Evolutionary conservation across 2,329 filamentous ascomycete genomes (phyloP).

Genomic region (Proliferodiscus dingleyae): DNA sequence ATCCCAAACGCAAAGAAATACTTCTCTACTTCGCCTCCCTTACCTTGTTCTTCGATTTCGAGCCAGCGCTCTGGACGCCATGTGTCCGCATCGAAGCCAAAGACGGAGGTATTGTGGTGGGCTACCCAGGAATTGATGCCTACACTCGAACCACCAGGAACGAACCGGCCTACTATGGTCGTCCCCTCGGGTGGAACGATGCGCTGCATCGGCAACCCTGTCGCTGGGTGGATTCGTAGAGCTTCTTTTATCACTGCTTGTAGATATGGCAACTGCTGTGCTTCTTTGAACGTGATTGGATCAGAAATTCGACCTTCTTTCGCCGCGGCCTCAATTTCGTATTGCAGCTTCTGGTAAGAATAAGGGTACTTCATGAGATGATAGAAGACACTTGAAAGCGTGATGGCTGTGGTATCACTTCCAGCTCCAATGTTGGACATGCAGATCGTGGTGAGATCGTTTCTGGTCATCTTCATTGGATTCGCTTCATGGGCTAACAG

Average conservation of each 20-base stretch:
- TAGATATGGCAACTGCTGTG: conserved; percentile 44
- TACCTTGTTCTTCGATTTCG: conserved; percentile 26
- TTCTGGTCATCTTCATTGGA: conserved; percentile 31
- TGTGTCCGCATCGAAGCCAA: conserved; percentile 36
- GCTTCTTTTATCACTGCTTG: conserved; percentile 51
- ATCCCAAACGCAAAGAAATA: conserved; percentile 33
- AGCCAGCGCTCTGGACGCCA: conserved; percentile 46
- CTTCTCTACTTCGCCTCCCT: conserved; percentile 7
- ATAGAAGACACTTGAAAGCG: conserved; percentile 40
- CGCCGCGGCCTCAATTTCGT: conserved; percentile 29
- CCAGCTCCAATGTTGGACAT: conserved; percentile 30
- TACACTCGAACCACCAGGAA: conserved; percentile 39
- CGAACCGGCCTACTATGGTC: conserved; percentile 36
- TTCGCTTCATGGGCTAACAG: conserved; percentile 33
- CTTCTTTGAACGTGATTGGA: conserved; percentile 34
- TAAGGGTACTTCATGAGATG: conserved; percentile 35
- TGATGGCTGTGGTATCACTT: conserved; percentile 44
- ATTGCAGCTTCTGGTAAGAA: conserved; percentile 21
- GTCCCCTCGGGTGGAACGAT: conserved; percentile 41
- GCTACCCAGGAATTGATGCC: conserved; percentile 41
- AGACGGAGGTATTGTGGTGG: conserved; percentile 41
- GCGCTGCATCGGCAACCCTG: conserved; percentile 44
- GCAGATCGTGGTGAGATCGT: conserved; percentile 29
- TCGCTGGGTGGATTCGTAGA: conserved; percentile 44
- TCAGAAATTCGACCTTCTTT: conserved; percentile 15